Evolutionary conservation across 371 early-diverging fungal genomes (phyloP), one percentile per base, ranked within the genome.

Genomic region (Lichtheimia corymbifera): DNA sequence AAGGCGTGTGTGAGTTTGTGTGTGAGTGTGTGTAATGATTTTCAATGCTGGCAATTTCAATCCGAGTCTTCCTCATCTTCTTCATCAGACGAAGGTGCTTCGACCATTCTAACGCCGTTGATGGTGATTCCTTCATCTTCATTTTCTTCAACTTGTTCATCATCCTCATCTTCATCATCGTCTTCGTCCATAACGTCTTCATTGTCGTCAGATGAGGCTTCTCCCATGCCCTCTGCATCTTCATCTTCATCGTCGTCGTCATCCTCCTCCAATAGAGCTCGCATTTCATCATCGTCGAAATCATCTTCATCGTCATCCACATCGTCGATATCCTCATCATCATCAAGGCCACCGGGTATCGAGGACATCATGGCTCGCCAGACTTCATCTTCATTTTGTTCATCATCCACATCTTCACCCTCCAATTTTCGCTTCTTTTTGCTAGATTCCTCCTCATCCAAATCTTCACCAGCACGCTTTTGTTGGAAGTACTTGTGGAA

Each of bases 401-500:
- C 79, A 27, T 68, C 68, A 7, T 66, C 77, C 55, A 71, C 79
- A 90, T 55, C 85, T 72, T 84, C 91, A 87, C 44, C 86, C 79
- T 69, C 85, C 88, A 40, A 80, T 85, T 52, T 89, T 82, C 53
- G 80, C 83, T 28, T 82, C 82, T 53, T 80, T 74, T 52, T 55
- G 45, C 78, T 81, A 63, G 79, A 80, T 58, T 70, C 69, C 47
- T 62, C 58, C 47, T 62, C 58, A 52, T 63, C 61, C 25, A 70
- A 55, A 24, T 70, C 50, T 62, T 65, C 47, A 45, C 65, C 62
- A 47, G 65, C 61, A 24, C 72, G 74, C 68, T 84, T 81, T 65
- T 86, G 79, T 17, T 79, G 82, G 70, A 93, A 93, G 70, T 87
- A 93, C 58, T 86, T 89, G 72, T 91, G 89, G 85, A 93, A 97